A percentile compares a stretch with the other conserved stretches of the same genome.
Evolutionary conservation across 176 grass and related monocot species (phyloP).

Genomic region (Puccinellia tenuiflora): DNA sequence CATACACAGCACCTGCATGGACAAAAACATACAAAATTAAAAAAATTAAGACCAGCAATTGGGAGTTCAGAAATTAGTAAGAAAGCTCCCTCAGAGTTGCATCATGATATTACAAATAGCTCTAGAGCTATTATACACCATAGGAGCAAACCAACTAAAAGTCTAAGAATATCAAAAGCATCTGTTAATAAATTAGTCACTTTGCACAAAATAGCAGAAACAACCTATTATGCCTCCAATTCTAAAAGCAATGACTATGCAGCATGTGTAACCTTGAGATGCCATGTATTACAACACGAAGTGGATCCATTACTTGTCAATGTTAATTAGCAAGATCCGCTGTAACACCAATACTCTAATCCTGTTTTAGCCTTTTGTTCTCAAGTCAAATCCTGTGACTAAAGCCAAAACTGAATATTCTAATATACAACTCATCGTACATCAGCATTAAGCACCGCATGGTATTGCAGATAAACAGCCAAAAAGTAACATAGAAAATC

Average conservation of each 20-base stretch:
- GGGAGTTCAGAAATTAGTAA: background rate
- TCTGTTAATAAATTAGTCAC: background rate
- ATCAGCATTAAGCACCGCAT: background rate
- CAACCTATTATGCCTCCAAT: background rate
- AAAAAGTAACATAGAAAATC: background rate
- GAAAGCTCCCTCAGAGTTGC: background rate
- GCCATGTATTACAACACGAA: background rate
- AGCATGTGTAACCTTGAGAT: background rate
- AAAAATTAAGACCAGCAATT: background rate
- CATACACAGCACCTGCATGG: slow-evolving; percentile 81
- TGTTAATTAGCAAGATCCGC: background rate
- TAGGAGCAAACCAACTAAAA: background rate
- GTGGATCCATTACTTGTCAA: background rate
- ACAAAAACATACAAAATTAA: background rate
- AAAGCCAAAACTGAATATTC: background rate
- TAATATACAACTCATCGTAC: background rate
- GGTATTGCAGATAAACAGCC: background rate
- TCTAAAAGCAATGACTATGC: background rate
- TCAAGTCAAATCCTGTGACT: background rate
- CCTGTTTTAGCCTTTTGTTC: background rate
- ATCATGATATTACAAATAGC: background rate
- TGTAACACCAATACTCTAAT: background rate
- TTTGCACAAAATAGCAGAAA: background rate
- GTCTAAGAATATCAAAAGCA: background rate
- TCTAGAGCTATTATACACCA: background rate